These are phyloP conservation scores for Canavalia gladiata DNA, from an alignment of 306 rosid species.

Conservation along the genomic window DNA sequence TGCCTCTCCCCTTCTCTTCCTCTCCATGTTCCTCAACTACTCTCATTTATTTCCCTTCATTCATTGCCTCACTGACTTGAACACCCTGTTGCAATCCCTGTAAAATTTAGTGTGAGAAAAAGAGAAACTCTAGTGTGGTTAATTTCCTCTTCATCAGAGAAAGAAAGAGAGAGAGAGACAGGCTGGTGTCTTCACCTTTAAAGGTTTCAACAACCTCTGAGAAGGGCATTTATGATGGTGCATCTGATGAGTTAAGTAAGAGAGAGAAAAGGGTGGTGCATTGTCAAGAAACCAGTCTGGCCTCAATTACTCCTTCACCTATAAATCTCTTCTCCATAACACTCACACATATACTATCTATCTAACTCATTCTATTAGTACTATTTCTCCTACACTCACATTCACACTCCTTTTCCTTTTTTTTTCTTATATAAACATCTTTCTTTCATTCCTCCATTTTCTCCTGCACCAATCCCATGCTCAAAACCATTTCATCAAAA, in stretches of 20 bases:
- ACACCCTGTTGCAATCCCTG: slow-evolving; percentile 53
- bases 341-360: slow-evolving; percentile 11
- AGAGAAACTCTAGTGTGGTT: not conserved
- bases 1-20: not conserved
- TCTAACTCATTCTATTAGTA: slow-evolving; percentile 38
- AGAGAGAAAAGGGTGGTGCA: slow-evolving; percentile 46
- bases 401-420: not conserved
- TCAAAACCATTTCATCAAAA: slow-evolving; percentile 32
- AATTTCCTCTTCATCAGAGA: slow-evolving; percentile 15
- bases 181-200: slow-evolving; percentile 43
- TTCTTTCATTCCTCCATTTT: slow-evolving; percentile 2
- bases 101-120: slow-evolving; percentile 35
- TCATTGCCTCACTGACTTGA: slow-evolving; percentile 57
- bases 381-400: not conserved
- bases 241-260: slow-evolving; percentile 51
- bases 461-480: not conserved
- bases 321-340: slow-evolving; percentile 64
- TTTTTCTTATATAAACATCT: not conserved
- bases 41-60: slow-evolving; percentile 78
- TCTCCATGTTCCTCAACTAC: slow-evolving; percentile 80
- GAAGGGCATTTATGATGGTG: slow-evolving; percentile 62
- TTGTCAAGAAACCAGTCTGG: slow-evolving; percentile 51
- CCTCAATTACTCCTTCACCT: slow-evolving; percentile 74
- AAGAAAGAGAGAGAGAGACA: slow-evolving; percentile 1
- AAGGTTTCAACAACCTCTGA: slow-evolving; percentile 64